A percentile compares a stretch with the other conserved stretches of the same genome.
phyloP scores from a whole-genome alignment of 352 stramenopile genomes.

The Phytophthora crassamura region DNA sequence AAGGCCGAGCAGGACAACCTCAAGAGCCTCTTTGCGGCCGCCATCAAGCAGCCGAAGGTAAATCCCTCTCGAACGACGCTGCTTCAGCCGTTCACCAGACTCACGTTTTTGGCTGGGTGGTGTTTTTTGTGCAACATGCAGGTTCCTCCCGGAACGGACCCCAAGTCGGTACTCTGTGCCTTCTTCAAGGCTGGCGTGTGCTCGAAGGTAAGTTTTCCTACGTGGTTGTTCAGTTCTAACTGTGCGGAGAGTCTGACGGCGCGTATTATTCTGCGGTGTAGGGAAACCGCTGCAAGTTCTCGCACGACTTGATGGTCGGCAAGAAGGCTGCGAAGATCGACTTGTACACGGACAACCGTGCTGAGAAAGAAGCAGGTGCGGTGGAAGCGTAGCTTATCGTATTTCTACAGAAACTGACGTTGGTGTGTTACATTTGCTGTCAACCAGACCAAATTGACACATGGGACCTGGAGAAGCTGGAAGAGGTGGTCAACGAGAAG shows the following conservation, averaged over 20 bases:
- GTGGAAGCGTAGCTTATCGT: background rate
- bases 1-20: constrained; percentile 88
- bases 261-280: constrained; percentile 25
- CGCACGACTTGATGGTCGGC: constrained; percentile 88
- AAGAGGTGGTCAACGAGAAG: constrained; percentile 86
- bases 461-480: constrained; percentile 91
- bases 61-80: background rate
- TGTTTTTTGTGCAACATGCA: constrained; percentile 30
- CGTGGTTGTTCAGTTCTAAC: background rate
- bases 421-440: constrained; percentile 1
- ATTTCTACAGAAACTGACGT: background rate
- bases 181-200: constrained; percentile 92
- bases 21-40: constrained; percentile 84
- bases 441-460: constrained; percentile 78
- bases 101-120: constrained; percentile 6
- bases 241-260: background rate
- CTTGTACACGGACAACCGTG: constrained; percentile 86
- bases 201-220: constrained; percentile 62
- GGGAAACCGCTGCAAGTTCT: constrained; percentile 90
- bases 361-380: constrained; percentile 64
- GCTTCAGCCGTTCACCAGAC: background rate
- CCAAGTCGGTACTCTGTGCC: constrained; percentile 89
- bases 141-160: constrained; percentile 87
- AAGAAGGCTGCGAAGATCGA: constrained; percentile 92
- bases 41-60: constrained; percentile 90